Evolutionary conservation across 345 rosid genomes (phyloP).

Genomic region (Kandelia obovata): DNA sequence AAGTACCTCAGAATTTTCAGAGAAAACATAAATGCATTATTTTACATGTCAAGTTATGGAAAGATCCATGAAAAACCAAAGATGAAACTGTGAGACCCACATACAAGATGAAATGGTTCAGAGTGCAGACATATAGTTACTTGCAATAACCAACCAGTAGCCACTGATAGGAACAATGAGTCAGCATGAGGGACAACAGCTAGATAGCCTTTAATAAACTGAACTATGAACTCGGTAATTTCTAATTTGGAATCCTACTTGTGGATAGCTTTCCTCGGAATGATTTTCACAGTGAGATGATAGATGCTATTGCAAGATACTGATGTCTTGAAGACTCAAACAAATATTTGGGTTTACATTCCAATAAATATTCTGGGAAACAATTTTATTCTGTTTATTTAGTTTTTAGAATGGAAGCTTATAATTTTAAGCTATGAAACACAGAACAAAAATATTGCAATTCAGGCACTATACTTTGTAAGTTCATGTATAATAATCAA

Average conservation of each 20-base stretch:
- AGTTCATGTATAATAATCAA: not conserved
- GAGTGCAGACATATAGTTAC: not conserved
- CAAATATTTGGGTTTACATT: not conserved
- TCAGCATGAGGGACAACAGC: not conserved
- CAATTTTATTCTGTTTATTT: too few relatives aligned
- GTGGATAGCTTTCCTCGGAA: not conserved
- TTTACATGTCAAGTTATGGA: too few relatives aligned
- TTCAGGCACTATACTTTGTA: not conserved
- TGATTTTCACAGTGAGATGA: not conserved
- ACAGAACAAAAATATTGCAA: not conserved
- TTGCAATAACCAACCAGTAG: not conserved
- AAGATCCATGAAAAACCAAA: not conserved
- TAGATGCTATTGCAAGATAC: not conserved
- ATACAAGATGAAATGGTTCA: not conserved
- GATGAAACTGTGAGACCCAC: not conserved
- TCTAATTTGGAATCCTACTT: not conserved
- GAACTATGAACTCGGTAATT: not conserved
- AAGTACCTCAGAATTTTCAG: not conserved
- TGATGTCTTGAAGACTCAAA: constrained; percentile 1
- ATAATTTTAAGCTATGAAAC: not conserved
- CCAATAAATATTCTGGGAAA: not conserved
- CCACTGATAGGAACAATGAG: not conserved
- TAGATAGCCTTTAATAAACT: not conserved
- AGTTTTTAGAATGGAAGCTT: too few relatives aligned
- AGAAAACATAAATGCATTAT: too few relatives aligned